These are phyloP conservation scores for Volvox africanus DNA, from an alignment of 139 green algal species.

Conservation along the genomic window DNA sequence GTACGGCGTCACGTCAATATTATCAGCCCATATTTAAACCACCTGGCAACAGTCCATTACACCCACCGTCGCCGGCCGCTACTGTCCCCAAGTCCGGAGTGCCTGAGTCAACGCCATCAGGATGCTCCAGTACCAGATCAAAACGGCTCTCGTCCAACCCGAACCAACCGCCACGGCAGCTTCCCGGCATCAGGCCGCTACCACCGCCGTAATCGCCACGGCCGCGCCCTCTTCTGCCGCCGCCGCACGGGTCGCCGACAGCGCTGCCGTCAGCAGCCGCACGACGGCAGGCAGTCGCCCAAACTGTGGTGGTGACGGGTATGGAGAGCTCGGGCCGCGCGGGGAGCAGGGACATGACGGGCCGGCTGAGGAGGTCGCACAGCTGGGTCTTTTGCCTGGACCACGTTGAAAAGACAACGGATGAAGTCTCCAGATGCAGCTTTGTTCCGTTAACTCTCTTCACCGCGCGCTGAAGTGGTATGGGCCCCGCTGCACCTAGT, in stretches of 20 bases:
- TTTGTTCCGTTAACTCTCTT: background rate
- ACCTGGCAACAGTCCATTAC: too few species aligned
- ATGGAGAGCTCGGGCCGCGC: constrained; percentile 23
- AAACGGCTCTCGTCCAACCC: constrained; percentile 23
- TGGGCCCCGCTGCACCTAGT: background rate
- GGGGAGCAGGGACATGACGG: background rate
- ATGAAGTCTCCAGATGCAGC: background rate
- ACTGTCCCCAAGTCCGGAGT: background rate
- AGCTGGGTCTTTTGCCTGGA: constrained; percentile 22
- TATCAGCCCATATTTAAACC: too few species aligned
- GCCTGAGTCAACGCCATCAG: background rate
- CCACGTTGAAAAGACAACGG: background rate
- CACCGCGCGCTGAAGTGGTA: background rate
- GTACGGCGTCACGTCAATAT: too few species aligned
- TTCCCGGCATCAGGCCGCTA: background rate
- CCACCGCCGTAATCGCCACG: background rate
- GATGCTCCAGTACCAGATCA: constrained; percentile 3
- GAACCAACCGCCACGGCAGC: background rate
- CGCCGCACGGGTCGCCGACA: background rate
- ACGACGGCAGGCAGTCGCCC: constrained; percentile 7
- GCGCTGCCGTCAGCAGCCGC: background rate
- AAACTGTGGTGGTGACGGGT: constrained; percentile 36
- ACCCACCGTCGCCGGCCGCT: background rate
- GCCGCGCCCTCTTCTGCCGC: background rate
- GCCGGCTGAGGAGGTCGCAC: constrained; percentile 12